Percentiles rank a stretch among this genome's conserved stretches.
These are phyloP conservation scores for Mucor irregularis DNA, from an alignment of 371 early-diverging fungal species.

Conservation along the genomic window DNA sequence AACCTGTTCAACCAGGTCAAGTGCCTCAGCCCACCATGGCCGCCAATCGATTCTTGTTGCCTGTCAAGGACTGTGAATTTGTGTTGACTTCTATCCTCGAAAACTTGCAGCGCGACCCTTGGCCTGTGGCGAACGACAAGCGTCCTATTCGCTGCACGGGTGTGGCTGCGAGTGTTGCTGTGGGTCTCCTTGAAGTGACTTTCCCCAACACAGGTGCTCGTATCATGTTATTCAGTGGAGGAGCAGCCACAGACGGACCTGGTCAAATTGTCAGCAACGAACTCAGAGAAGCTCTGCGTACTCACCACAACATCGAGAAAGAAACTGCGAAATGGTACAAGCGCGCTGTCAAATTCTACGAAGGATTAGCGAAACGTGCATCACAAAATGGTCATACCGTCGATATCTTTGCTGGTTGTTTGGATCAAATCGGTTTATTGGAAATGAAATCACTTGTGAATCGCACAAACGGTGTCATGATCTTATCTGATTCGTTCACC, in stretches of 20 bases:
- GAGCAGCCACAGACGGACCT: constrained; percentile 98
- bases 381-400: constrained; percentile 60
- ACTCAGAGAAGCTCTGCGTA: constrained; percentile 93
- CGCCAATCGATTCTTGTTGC: constrained; percentile 83
- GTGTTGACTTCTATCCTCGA: constrained; percentile 93
- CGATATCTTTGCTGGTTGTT: constrained; percentile 56
- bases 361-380: constrained; percentile 86
- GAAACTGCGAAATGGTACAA: constrained; percentile 92
- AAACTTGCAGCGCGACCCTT: constrained; percentile 97
- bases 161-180: constrained; percentile 96
- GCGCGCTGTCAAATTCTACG: constrained; percentile 95
- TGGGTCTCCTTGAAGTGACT: constrained; percentile 91
- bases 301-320: constrained; percentile 97
- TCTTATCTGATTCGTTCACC: constrained; percentile 96
- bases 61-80: constrained; percentile 93
- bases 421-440: constrained; percentile 73
- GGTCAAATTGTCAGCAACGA: constrained; percentile 95
- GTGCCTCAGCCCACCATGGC: constrained; percentile 46
- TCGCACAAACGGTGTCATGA: constrained; percentile 94
- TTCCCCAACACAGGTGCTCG: constrained; percentile 95
- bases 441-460: constrained; percentile 97
- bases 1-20: constrained; percentile 69
- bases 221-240: constrained; percentile 97
- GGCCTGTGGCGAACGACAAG: constrained; percentile 95
- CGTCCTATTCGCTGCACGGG: constrained; percentile 98